Evolutionary conservation across 768 basidiomycete genomes (phyloP), one percentile per base, ranked within the genome.

Genomic region (Xerocomus spinulosus): DNA sequence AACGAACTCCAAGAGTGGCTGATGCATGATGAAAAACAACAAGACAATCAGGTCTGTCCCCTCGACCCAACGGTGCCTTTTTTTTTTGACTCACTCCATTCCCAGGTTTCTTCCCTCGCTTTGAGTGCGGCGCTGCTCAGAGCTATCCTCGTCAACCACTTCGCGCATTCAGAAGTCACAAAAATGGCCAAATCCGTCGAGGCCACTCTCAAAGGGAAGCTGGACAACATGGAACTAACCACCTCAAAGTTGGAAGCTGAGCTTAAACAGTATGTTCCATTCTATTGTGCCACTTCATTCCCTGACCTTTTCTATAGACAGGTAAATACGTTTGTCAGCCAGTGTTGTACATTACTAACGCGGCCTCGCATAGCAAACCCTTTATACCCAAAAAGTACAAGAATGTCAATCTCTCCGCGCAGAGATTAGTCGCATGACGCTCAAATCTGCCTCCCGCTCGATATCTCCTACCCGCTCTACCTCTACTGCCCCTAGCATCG

Each of bases 111-210:
- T 56, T 81, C 86, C 24, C 79, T 91, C 39, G 73, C 80, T 56
- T 75, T 91, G 57, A 87, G 85, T 70, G 82, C 86, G 57, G 81
- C 83, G 42, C 79, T 91, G 41, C 74, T 91, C 62, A 82, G 84
- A 54, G 87, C 87, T 46, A 91, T 91, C 64, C 77, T 91, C 49
- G 78, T 85, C 71, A 91, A 91, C 61, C 85, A 89, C 64, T 70
- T 81, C 42, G 84, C 87, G 56, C 86, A 89, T 69, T 84, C 83
- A 29, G 88, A 91, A 62, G 79, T 81, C 50, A 81, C 76, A 63
- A 85, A 83, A 71, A 66, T 70, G 55, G 78, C 85, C 37, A 87
- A 83, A 67, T 70, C 64, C 48, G 68, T 76, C 45, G 87, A 90
- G 70, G 68, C 72, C 42, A 73, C 70, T 52, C 72, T 87, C 61